These are phyloP conservation scores for Rhypophila decipiens DNA, from an alignment of 495 filamentous ascomycete species.

Conservation along the genomic window DNA sequence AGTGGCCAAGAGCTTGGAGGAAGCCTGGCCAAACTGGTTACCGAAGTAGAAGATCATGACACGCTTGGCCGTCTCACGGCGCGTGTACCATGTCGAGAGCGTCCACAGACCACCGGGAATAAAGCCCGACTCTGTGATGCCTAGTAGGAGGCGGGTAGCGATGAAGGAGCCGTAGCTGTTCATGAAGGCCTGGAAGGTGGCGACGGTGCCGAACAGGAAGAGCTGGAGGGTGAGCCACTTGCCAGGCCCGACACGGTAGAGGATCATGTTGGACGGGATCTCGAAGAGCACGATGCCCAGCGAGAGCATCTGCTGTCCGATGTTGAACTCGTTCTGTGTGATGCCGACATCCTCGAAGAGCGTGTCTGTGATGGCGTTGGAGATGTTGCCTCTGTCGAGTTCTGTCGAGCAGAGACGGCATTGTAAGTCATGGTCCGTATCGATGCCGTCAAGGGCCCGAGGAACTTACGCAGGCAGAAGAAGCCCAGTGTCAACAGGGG, in stretches of 20 bases:
- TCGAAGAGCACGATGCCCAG: conserved; percentile 53
- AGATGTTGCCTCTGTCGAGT: conserved; percentile 25
- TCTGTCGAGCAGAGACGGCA: conserved; percentile 24
- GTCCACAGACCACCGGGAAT: conserved; percentile 57
- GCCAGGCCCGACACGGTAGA: conserved; percentile 52
- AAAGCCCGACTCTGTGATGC: conserved; percentile 49
- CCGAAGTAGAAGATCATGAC: conserved; percentile 54
- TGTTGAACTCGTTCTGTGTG: conserved; percentile 51
- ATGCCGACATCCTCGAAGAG: conserved; percentile 49
- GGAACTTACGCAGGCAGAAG: conserved; percentile 48
- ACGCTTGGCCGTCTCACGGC: conserved; percentile 48
- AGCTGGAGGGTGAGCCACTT: conserved; percentile 54
- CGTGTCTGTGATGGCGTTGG: conserved; percentile 25
- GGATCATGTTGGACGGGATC: conserved; percentile 52
- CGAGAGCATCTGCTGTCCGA: conserved; percentile 50
- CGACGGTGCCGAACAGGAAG: conserved; percentile 51
- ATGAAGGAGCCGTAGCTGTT: conserved; percentile 43
- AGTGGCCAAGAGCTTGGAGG: conserved; percentile 30
- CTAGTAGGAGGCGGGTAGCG: conserved; percentile 48
- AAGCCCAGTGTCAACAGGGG: conserved; percentile 51
- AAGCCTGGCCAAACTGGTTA: conserved; percentile 45
- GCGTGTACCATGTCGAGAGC: conserved; percentile 57
- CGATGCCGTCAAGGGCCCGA: neutral
- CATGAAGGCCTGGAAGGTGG: conserved; percentile 54
- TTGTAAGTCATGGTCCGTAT: neutral